These are phyloP conservation scores for Fusarium coicis DNA, from an alignment of 2,329 filamentous ascomycete genomes.

Conservation along the genomic window DNA sequence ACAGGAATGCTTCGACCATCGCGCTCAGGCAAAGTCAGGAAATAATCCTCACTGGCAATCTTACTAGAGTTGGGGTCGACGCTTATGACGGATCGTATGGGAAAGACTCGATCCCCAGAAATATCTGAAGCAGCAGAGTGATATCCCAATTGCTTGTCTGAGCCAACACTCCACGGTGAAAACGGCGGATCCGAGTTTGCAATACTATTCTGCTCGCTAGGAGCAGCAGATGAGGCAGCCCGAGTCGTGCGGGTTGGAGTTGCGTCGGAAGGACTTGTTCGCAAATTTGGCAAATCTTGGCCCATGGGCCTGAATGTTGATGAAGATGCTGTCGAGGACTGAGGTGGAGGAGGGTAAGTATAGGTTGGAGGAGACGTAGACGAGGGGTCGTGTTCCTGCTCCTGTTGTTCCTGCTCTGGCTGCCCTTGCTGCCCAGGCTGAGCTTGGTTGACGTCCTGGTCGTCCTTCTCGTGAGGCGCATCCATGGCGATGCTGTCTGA, in stretches of 20 bases:
- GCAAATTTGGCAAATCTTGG: slow-evolving; percentile 9
- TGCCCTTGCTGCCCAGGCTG: not conserved
- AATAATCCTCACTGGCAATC: slow-evolving; percentile 55
- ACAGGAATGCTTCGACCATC: slow-evolving; percentile 47
- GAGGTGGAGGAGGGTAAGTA: slow-evolving; percentile 3
- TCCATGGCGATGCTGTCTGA: slow-evolving; percentile 38
- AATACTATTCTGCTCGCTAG: slow-evolving; percentile 35
- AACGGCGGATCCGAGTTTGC: slow-evolving; percentile 40
- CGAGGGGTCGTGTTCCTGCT: not conserved
- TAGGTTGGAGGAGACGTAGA: not conserved
- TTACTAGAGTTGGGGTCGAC: slow-evolving; percentile 66
- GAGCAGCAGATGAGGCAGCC: slow-evolving; percentile 25
- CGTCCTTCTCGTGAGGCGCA: slow-evolving; percentile 27
- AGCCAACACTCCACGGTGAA: slow-evolving; percentile 56
- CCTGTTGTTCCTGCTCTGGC: not conserved
- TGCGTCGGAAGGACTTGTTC: slow-evolving; percentile 1
- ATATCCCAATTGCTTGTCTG: slow-evolving; percentile 53
- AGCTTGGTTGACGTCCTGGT: slow-evolving; percentile 11
- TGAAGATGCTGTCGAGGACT: slow-evolving; percentile 26
- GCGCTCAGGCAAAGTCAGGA: slow-evolving; percentile 48
- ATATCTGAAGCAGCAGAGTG: slow-evolving; percentile 50
- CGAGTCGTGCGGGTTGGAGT: slow-evolving; percentile 21
- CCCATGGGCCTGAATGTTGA: slow-evolving; percentile 13
- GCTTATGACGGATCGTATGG: slow-evolving; percentile 82
- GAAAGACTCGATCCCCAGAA: slow-evolving; percentile 74